A percentile compares a stretch with the other conserved stretches of the same genome.
phyloP scores from a whole-genome alignment of 768 basidiomycete species.

The Brasilioporus rufonigricans region DNA sequence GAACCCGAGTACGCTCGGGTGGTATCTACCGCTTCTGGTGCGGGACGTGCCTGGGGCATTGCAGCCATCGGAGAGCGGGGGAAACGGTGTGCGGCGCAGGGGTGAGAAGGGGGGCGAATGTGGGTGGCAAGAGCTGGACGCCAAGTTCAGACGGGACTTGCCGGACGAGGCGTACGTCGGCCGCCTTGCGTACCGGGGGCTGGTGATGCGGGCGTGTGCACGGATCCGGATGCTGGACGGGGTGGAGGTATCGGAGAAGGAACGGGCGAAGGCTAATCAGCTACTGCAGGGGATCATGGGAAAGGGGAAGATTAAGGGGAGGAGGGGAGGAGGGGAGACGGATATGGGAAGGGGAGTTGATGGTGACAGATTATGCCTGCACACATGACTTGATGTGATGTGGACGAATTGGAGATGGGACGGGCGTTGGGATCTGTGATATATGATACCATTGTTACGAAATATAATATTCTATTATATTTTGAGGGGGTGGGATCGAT shows the following conservation, averaged over 20 bases:
- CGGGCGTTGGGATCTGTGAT: too few relatives aligned
- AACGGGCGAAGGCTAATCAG: constrained; percentile 77
- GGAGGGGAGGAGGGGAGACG: constrained; percentile 12
- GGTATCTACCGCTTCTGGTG: constrained; percentile 89
- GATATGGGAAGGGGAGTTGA: constrained; percentile 12
- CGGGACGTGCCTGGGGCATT: constrained; percentile 64
- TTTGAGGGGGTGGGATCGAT: constrained; percentile 10
- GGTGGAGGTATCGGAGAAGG: constrained; percentile 76
- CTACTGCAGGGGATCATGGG: constrained; percentile 58
- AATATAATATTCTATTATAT: constrained; percentile 10
- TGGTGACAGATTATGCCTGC: constrained; percentile 33
- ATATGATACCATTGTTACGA: constrained; percentile 12
- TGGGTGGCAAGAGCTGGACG: constrained; percentile 77
- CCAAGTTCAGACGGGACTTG: constrained; percentile 83
- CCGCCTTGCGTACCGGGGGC: constrained; percentile 84
- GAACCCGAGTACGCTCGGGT: constrained; percentile 96
- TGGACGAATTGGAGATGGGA: neutral
- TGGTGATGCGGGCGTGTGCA: constrained; percentile 76
- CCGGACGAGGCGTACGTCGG: constrained; percentile 88
- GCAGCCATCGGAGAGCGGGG: constrained; percentile 55
- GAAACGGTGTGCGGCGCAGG: constrained; percentile 29
- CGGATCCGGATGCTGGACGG: constrained; percentile 80
- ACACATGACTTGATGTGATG: constrained; percentile 26
- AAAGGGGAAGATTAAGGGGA: constrained; percentile 37
- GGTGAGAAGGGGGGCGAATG: constrained; percentile 30